Conservation (phyloP, 176 grass and related monocot species). For the Tuctoria greenei region DNA sequence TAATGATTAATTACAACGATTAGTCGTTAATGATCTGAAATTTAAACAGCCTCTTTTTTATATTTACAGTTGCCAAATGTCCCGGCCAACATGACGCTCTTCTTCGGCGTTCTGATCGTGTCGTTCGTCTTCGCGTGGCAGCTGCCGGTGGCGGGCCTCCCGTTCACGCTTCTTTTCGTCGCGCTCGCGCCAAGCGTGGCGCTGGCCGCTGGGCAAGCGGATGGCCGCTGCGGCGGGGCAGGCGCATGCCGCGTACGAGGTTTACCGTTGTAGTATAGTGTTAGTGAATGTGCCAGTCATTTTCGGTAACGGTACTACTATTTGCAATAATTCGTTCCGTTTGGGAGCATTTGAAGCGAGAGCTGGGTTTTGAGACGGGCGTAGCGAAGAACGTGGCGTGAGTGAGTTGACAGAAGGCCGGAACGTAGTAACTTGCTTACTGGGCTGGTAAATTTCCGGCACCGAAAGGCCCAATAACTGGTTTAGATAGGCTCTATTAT, state of each 20-base stretch:
- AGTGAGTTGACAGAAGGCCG: too few relatives aligned
- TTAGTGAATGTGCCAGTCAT: too few relatives aligned
- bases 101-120: slow-evolving; percentile 35
- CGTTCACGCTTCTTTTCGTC: slow-evolving; percentile 54
- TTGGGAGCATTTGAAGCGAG: too few relatives aligned
- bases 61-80: slow-evolving; percentile 40
- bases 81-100: slow-evolving; percentile 45
- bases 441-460: not conserved
- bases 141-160: slow-evolving; percentile 51
- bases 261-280: too few relatives aligned
- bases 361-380: too few relatives aligned
- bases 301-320: too few relatives aligned
- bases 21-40: not conserved
- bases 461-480: not conserved
- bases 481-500: not conserved
- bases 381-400: too few relatives aligned
- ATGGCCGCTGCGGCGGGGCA: slow-evolving; percentile 30
- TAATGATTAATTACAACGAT: too few relatives aligned
- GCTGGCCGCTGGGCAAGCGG: slow-evolving; percentile 51
- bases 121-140: slow-evolving; percentile 54
- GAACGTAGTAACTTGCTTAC: not conserved
- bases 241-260: slow-evolving; percentile 42
- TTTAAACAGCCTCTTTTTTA: too few relatives aligned
- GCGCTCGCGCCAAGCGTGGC: slow-evolving; percentile 36
- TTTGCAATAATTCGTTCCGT: too few relatives aligned